Evolutionary conservation across 805 yeast genomes (phyloP).

Genomic region (Metschnikowia orientalis): DNA sequence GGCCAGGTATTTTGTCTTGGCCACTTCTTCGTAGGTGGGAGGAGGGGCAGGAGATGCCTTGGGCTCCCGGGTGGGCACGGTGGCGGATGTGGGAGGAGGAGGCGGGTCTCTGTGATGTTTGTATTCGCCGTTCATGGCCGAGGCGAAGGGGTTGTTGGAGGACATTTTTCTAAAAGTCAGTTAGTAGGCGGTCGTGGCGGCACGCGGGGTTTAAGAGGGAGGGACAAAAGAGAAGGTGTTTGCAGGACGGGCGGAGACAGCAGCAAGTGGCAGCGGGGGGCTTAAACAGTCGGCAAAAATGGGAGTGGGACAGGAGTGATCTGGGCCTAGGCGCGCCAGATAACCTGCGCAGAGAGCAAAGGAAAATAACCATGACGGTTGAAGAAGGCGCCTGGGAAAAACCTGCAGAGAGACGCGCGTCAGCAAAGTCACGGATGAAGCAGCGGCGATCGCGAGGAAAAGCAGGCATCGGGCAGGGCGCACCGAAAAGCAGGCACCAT

Average conservation of each 20-base stretch:
- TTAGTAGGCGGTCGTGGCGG: constrained; percentile 7
- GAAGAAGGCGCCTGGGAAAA: constrained; percentile 5
- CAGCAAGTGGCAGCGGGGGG: constrained; percentile 1
- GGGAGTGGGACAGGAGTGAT: constrained; percentile 2
- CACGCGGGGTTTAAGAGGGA: not conserved
- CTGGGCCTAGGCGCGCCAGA: constrained; percentile 2
- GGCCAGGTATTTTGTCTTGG: constrained; percentile 42
- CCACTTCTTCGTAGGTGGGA: constrained; percentile 69
- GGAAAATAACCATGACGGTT: constrained; percentile 5
- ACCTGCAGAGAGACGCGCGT: no score
- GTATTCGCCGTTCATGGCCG: constrained; percentile 38
- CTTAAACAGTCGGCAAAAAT: no score
- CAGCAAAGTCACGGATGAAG: no score
- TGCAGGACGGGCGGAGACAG: constrained; percentile 2
- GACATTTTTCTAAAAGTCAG: constrained; percentile 28
- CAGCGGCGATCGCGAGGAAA: no score
- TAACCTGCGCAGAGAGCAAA: constrained; percentile 4
- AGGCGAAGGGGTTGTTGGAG: constrained; percentile 53
- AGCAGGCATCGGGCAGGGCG: no score
- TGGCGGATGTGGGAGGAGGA: constrained; percentile 22
- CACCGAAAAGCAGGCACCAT: no score
- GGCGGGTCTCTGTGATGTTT: constrained; percentile 37
- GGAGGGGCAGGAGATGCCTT: constrained; percentile 40
- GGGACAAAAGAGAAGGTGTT: not conserved
- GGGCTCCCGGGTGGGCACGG: constrained; percentile 14